These are phyloP conservation scores for Priceomyces fermenticarens DNA, from an alignment of 805 yeast genomes.

Conservation along the genomic window DNA sequence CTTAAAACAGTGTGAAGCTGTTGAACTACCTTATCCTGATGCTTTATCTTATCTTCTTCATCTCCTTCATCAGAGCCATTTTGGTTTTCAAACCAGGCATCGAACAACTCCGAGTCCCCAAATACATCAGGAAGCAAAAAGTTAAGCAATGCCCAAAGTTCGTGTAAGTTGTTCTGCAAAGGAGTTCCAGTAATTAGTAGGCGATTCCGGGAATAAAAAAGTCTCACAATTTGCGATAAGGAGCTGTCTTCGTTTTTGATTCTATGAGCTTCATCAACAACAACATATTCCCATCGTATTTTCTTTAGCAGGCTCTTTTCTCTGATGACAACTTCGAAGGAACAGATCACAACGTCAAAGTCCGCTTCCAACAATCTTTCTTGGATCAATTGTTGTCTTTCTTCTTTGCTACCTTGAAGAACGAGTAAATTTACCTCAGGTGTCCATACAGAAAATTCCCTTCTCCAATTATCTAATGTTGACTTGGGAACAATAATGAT, in stretches of 20 bases:
- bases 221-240: conserved; percentile 85
- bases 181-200: conserved; percentile 95
- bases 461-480: conserved; percentile 92
- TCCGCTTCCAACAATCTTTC: conserved; percentile 62
- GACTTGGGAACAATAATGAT: conserved; percentile 93
- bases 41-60: conserved; percentile 33
- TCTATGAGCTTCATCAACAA: conserved; percentile 96
- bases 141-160: conserved; percentile 91
- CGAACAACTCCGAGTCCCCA: conserved; percentile 86
- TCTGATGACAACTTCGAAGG: conserved; percentile 89
- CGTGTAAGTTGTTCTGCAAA: conserved; percentile 89
- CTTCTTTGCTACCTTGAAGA: conserved; percentile 87
- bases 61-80: conserved; percentile 37
- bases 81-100: conserved; percentile 79
- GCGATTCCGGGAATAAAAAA: conserved; percentile 82
- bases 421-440: conserved; percentile 88
- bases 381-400: conserved; percentile 58
- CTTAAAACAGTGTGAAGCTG: conserved; percentile 84
- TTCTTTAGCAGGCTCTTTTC: conserved; percentile 81
- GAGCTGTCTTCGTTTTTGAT: conserved; percentile 93
- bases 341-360: conserved; percentile 87
- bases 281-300: conserved; percentile 87
- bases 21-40: conserved; percentile 79
- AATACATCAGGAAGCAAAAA: conserved; percentile 92
- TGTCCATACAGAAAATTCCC: conserved; percentile 94